Evolutionary conservation across 2,329 filamentous ascomycete species (phyloP), one percentile per base, ranked within the genome.

Genomic region (Sordariomycetes sp.): DNA sequence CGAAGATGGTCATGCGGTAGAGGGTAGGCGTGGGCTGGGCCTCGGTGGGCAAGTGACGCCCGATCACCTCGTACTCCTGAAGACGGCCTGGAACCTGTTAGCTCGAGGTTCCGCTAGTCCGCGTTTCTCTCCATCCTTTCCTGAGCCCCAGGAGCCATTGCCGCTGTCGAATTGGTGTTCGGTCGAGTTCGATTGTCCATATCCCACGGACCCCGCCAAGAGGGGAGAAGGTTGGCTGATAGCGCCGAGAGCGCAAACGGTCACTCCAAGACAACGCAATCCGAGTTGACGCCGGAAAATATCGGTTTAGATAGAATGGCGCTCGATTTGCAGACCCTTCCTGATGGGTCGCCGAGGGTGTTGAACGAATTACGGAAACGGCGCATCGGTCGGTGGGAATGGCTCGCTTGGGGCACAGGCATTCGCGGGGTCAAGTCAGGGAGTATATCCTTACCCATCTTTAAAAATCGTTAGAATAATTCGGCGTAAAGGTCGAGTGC

Each of bases 1-100:
- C 94, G 77, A 99, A 99, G 78, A 99, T 96, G 76, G 91, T 91
- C 94, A 99, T 99, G 79, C 94, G 91, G 87, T 97, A 99, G 77
- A 99, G 87, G 82, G 94, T 92, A 70, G 94, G 94, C 71, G 89
- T 90, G 72, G 92, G 90, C 84, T 96, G 95, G 75, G 87, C 82
- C 82, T 99, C 94, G 73, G 87, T 89, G 79, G 94, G 94, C 87
- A 99, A 79, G 80, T 96, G 92, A 79, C 95, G 92, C 81, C 95
- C 94, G 75, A 99, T 96, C 82, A 99, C 92, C 86, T 97, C 94
- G 86, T 96, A 99, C 86, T 99, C 94, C 77, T 90, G 89, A 81
- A 99, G 91, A 85, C 94, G 94, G 90, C 91, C 94, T 99, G 76
- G 24, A 58, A 24, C 32, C 17, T 10, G 45, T 50, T 50, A 50